Evolutionary conservation across 2,329 filamentous ascomycete genomes (phyloP), one percentile per base, ranked within the genome.

Genomic region (Pezicula carpinea): DNA sequence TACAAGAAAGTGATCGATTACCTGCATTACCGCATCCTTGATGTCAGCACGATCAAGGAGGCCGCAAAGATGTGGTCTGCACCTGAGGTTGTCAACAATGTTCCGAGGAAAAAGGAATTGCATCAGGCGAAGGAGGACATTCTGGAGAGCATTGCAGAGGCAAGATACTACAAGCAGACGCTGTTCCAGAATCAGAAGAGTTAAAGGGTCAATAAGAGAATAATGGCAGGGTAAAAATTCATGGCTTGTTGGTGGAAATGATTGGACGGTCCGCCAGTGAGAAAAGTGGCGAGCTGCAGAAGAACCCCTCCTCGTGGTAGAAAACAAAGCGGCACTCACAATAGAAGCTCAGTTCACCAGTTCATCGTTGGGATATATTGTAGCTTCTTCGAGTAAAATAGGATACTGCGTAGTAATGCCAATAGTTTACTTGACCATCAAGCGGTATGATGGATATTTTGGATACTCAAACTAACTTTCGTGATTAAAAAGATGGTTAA

Each of bases 31-130:
- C 81, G 93, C 14, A 87, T 99, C 53, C 70, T 97, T 40, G 93
- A 99, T 64, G 89, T 97, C 46, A 96, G 90, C 66, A 79, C 83
- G 39, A 80, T 97, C 61, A 97, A 97, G 70, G 93, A 99, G 71
- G 91, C 89, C 18, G 87, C 84, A 15, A 79, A 82, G 54, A 77
- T 92, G 39, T 99, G 93, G 92, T 83, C 82, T 36, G 74, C 76
- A 1, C 65, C 72, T n/a, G 73, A 79, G 6, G 64, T 87, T 7
- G 61, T 87, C 51, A 70, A 72, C 46, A 71, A 73, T 38, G 82
- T 79, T 22, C 91, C 92, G 11, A 67, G 62, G 52, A 97, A 97
- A 73, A 79, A 78, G 63, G 81, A 79, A 32, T 71, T 83, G 43
- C 93, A 99, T 70, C 81, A 92, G 66, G 93, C 93, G 0, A 82